These are phyloP conservation scores for Skeletonema menzelii DNA, from an alignment of 108 stramenopile species.

Conservation along the genomic window DNA sequence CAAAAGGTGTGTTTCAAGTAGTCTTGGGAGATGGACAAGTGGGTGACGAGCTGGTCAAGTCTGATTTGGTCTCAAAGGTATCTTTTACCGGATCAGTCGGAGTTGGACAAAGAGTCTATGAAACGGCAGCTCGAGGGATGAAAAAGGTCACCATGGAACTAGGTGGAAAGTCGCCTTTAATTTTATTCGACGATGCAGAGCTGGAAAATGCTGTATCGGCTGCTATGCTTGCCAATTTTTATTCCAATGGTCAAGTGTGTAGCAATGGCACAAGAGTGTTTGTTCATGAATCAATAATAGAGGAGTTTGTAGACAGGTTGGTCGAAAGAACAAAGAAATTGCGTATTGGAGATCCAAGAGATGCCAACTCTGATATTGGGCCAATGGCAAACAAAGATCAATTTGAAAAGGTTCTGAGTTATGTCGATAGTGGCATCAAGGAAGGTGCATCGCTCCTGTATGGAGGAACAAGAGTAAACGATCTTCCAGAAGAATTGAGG, in stretches of 20 bases:
- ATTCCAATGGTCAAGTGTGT: slow-evolving; percentile 86
- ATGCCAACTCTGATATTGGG: slow-evolving; percentile 45
- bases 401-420: slow-evolving; percentile 45
- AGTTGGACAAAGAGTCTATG: slow-evolving; percentile 60
- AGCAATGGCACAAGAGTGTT: slow-evolving; percentile 79
- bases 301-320: slow-evolving; percentile 44
- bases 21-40: slow-evolving; percentile 75
- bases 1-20: slow-evolving; percentile 85
- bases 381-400: slow-evolving; percentile 54
- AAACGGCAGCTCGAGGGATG: slow-evolving; percentile 37
- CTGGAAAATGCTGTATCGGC: slow-evolving; percentile 62
- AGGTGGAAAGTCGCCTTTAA: slow-evolving; percentile 85
- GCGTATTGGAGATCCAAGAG: slow-evolving; percentile 50
- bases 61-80: slow-evolving; percentile 74
- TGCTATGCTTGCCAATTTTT: slow-evolving; percentile 67
- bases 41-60: slow-evolving; percentile 56
- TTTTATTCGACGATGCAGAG: slow-evolving; percentile 79
- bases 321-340: slow-evolving; percentile 34
- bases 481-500: slow-evolving; percentile 13
- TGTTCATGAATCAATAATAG: slow-evolving; percentile 51
- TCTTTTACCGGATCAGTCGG: slow-evolving; percentile 76
- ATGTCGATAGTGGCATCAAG: slow-evolving; percentile 44
- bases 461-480: slow-evolving; percentile 39
- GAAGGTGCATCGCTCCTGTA: slow-evolving; percentile 46
- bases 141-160: slow-evolving; percentile 78